Conservation (phyloP, 1,284 basidiomycete species). For the Pascua guehoae region DNA sequence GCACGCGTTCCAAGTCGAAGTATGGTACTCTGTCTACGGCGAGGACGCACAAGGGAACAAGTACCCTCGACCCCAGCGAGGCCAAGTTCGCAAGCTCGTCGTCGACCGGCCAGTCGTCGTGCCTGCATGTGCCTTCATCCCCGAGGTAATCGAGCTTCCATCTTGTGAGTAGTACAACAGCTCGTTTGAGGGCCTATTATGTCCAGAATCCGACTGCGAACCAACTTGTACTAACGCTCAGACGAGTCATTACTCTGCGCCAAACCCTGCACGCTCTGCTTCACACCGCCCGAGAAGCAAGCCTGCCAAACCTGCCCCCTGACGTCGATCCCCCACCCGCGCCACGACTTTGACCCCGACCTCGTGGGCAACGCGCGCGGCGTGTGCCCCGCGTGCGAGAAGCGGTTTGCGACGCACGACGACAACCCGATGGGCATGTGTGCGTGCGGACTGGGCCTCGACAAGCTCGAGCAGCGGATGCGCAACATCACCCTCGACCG, state of each 20-base stretch:
- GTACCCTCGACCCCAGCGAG: conserved; percentile 11
- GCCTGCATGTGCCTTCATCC: conserved; percentile 27
- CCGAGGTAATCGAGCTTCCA: conserved; percentile 10
- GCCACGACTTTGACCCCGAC: conserved; percentile 22
- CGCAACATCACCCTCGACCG: neutral
- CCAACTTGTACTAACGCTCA: too few relatives aligned
- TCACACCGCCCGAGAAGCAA: conserved; percentile 8
- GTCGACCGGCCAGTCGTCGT: conserved; percentile 33
- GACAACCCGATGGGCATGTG: conserved; percentile 13
- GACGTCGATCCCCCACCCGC: conserved; percentile 16
- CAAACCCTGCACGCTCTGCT: conserved; percentile 16
- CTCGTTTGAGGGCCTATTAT: too few relatives aligned
- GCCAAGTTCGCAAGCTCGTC: conserved; percentile 36
- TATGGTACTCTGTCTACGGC: conserved; percentile 42
- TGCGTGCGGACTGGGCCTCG: conserved; percentile 16
- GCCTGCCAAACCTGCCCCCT: conserved; percentile 20
- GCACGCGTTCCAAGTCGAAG: conserved; percentile 36
- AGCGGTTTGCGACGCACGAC: conserved; percentile 6
- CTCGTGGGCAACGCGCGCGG: conserved; percentile 24
- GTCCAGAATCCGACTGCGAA: too few relatives aligned
- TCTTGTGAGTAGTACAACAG: conserved; percentile 2
- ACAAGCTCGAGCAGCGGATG: conserved; percentile 14
- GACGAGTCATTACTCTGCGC: neutral
- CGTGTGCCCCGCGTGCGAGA: conserved; percentile 21
- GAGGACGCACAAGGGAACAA: conserved; percentile 8